These are phyloP conservation scores for Penicillium sumatraense DNA, from an alignment of 2,329 filamentous ascomycete genomes.

Conservation along the genomic window DNA sequence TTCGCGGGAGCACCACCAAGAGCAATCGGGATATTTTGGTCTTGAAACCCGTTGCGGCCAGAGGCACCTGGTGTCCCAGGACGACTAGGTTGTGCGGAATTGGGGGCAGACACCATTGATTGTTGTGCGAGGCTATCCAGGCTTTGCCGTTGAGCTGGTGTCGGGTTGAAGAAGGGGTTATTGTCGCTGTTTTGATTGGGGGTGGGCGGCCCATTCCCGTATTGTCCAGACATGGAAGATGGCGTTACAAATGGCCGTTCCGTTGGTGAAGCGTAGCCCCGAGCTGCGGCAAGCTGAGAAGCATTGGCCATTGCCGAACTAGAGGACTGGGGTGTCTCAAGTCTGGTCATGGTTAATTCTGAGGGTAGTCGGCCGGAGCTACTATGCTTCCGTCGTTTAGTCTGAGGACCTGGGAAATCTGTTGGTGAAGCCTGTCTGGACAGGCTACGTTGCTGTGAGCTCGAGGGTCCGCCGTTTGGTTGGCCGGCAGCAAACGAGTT, in stretches of 20 bases:
- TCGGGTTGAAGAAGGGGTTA: slow-evolving; percentile 60
- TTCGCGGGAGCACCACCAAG: slow-evolving; percentile 52
- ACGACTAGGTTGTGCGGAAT: slow-evolving; percentile 74
- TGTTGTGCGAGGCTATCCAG: slow-evolving; percentile 68
- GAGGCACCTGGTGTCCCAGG: slow-evolving; percentile 69
- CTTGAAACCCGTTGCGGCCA: slow-evolving; percentile 49
- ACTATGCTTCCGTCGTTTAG: slow-evolving; percentile 84
- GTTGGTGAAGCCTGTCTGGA: slow-evolving; percentile 77
- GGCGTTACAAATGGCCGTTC: slow-evolving; percentile 55
- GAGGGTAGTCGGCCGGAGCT: slow-evolving; percentile 70
- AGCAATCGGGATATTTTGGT: slow-evolving; percentile 33
- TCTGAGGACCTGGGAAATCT: slow-evolving; percentile 65
- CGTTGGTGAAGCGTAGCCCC: slow-evolving; percentile 40
- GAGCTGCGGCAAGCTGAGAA: slow-evolving; percentile 46
- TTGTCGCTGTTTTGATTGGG: slow-evolving; percentile 66
- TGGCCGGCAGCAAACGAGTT: slow-evolving; percentile 46
- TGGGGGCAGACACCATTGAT: slow-evolving; percentile 72
- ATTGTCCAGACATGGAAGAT: slow-evolving; percentile 51
- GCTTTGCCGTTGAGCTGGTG: slow-evolving; percentile 62
- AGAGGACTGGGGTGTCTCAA: slow-evolving; percentile 63
- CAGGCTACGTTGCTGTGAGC: slow-evolving; percentile 62
- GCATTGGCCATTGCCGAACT: slow-evolving; percentile 47
- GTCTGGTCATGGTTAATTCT: slow-evolving; percentile 78
- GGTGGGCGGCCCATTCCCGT: slow-evolving; percentile 66
- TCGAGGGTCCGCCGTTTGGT: slow-evolving; percentile 44